phyloP scores from a whole-genome alignment of 352 stramenopile genomes.

The Phytophthora pini region DNA sequence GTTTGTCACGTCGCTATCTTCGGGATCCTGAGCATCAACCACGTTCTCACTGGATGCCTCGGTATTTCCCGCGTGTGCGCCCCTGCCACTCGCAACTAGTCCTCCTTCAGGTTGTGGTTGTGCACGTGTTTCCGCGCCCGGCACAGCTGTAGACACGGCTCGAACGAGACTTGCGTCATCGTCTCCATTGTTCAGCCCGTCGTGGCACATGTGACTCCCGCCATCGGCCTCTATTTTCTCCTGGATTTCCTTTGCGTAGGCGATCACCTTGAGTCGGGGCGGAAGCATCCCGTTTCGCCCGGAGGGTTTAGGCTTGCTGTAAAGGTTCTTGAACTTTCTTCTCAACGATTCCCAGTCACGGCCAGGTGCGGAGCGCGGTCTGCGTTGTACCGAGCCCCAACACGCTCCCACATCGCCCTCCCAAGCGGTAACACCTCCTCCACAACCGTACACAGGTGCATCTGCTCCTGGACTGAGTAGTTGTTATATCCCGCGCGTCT shows the following conservation, averaged over 20 bases:
- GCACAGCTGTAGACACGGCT: too few species aligned
- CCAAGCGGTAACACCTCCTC: neutral
- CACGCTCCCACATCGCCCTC: neutral
- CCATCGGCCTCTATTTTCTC: neutral
- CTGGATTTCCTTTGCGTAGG: neutral
- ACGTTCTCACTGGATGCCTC: too few species aligned
- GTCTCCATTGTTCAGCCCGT: neutral
- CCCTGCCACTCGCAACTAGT: too few species aligned
- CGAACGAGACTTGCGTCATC: neutral
- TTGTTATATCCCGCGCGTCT: neutral
- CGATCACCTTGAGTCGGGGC: neutral
- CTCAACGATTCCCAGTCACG: neutral
- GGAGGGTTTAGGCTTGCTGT: neutral
- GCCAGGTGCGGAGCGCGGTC: neutral
- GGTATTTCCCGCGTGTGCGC: too few species aligned
- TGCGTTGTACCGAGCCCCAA: neutral
- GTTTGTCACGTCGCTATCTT: too few species aligned
- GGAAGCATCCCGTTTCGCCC: neutral
- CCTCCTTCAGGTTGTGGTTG: too few species aligned
- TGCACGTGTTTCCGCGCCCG: too few species aligned
- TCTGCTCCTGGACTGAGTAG: slow-evolving; percentile 3
- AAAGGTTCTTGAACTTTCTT: neutral
- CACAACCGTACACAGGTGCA: neutral
- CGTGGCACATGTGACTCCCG: neutral
- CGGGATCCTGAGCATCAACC: too few species aligned